Evolutionary conservation across 2,329 filamentous ascomycete species (phyloP).

Genomic region (Diaporthe citriasiana): DNA sequence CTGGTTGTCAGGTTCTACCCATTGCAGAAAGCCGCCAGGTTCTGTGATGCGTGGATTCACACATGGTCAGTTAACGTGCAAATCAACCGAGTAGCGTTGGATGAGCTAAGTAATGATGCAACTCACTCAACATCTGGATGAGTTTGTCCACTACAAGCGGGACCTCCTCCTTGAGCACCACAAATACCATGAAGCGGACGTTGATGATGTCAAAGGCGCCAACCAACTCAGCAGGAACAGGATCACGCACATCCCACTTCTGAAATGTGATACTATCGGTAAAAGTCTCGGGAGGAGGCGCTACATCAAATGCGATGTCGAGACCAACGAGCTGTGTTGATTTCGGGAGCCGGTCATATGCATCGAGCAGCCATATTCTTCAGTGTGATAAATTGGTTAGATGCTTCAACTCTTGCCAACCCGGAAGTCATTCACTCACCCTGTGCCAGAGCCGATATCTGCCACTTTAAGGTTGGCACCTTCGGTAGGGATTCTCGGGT

Average conservation of each 20-base stretch:
- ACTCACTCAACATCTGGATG: slow-evolving; percentile 13
- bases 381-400: not conserved
- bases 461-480: not conserved
- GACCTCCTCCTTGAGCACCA: not conserved
- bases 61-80: not conserved
- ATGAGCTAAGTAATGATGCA: too few species aligned
- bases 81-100: not conserved
- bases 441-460: not conserved
- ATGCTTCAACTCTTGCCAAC: not conserved
- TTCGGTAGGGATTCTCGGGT: not conserved
- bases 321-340: not conserved
- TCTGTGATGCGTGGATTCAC: not conserved
- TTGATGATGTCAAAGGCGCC: slow-evolving; percentile 1
- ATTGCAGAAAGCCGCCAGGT: slow-evolving; percentile 22
- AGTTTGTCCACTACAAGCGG: not conserved
- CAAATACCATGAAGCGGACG: not conserved
- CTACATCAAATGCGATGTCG: not conserved
- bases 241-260: not conserved
- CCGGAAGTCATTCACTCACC: not conserved
- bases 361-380: slow-evolving; percentile 7
- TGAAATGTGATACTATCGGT: not conserved
- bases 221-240: not conserved
- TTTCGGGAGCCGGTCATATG: not conserved
- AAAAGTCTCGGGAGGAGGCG: not conserved
- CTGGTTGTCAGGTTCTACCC: slow-evolving; percentile 16